Evolutionary conservation across 805 yeast species (phyloP).

Genomic region (Zygotorulaspora florentina): DNA sequence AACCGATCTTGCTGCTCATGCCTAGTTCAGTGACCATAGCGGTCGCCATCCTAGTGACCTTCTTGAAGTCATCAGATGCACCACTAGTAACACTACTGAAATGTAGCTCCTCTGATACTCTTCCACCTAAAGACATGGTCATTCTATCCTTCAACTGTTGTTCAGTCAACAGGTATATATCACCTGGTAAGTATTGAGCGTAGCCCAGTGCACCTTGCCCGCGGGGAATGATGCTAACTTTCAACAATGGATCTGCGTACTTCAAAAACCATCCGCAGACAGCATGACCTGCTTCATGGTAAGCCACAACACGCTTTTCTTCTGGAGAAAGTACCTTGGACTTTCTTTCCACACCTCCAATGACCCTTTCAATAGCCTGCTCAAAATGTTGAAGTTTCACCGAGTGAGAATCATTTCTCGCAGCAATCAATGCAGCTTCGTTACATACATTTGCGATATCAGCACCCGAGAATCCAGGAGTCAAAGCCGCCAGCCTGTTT

Average conservation of each 20-base stretch:
- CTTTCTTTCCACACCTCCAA: constrained; percentile 93
- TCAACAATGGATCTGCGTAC: constrained; percentile 87
- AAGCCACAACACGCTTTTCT: constrained; percentile 88
- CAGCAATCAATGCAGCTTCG: constrained; percentile 96
- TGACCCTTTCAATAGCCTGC: constrained; percentile 93
- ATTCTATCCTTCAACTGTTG: constrained; percentile 82
- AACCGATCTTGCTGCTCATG: constrained; percentile 86
- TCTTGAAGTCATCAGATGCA: constrained; percentile 93
- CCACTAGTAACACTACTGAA: constrained; percentile 93
- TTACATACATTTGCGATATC: constrained; percentile 96
- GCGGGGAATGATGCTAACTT: constrained; percentile 94
- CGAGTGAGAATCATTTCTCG: constrained; percentile 66
- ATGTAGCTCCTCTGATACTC: constrained; percentile 92
- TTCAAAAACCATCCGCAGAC: constrained; percentile 95
- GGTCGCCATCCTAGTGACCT: constrained; percentile 89
- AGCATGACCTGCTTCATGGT: constrained; percentile 99
- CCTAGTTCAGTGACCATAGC: constrained; percentile 91
- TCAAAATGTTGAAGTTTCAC: constrained; percentile 84
- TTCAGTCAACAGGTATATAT: constrained; percentile 70
- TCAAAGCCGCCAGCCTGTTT: constrained; percentile 88
- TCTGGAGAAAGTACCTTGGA: constrained; percentile 76
- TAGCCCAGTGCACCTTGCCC: constrained; percentile 97
- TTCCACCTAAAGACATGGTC: constrained; percentile 96
- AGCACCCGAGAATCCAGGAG: constrained; percentile 98
- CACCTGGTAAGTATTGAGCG: constrained; percentile 96